phyloP scores from a whole-genome alignment of 1,139 yeast genomes.

The Yamadazyma diddensiae region DNA sequence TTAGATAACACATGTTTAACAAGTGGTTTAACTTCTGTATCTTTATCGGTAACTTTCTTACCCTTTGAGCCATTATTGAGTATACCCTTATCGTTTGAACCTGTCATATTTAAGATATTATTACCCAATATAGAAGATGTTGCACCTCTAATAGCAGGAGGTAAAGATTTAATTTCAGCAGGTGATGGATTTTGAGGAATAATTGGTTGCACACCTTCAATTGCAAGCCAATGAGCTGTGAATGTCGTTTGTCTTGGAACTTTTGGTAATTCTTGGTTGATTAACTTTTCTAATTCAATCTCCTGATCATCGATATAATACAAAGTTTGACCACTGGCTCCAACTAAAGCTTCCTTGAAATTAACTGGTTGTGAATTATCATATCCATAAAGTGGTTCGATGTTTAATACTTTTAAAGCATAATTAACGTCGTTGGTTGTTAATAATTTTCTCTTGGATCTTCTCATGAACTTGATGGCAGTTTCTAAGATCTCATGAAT shows the following conservation, averaged over 20 bases:
- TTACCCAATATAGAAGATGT: constrained; percentile 47
- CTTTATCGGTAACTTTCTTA: constrained; percentile 44
- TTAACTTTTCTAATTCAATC: constrained; percentile 88
- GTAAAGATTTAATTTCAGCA: constrained; percentile 62
- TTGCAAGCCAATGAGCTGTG: constrained; percentile 98
- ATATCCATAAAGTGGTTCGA: constrained; percentile 83
- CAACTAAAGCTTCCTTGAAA: constrained; percentile 81
- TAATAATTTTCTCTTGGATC: constrained; percentile 78
- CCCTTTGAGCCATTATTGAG: constrained; percentile 18
- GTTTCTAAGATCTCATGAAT: constrained; percentile 94
- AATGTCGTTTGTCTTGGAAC: constrained; percentile 91
- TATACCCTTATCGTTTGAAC: constrained; percentile 16
- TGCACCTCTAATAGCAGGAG: constrained; percentile 72
- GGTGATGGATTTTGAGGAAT: constrained; percentile 95
- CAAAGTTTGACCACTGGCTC: constrained; percentile 86
- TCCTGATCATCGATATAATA: constrained; percentile 90
- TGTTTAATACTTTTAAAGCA: constrained; percentile 80
- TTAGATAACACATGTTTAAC: constrained; percentile 96
- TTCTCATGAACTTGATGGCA: constrained; percentile 94
- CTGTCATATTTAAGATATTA: constrained; percentile 31
- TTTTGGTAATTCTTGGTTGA: constrained; percentile 91
- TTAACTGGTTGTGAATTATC: constrained; percentile 59
- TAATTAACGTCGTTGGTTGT: constrained; percentile 80
- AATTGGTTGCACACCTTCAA: constrained; percentile 98
- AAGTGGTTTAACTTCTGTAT: constrained; percentile 81